Conservation (phyloP, 768 basidiomycete genomes). For the Pleurotus sapidus region DNA sequence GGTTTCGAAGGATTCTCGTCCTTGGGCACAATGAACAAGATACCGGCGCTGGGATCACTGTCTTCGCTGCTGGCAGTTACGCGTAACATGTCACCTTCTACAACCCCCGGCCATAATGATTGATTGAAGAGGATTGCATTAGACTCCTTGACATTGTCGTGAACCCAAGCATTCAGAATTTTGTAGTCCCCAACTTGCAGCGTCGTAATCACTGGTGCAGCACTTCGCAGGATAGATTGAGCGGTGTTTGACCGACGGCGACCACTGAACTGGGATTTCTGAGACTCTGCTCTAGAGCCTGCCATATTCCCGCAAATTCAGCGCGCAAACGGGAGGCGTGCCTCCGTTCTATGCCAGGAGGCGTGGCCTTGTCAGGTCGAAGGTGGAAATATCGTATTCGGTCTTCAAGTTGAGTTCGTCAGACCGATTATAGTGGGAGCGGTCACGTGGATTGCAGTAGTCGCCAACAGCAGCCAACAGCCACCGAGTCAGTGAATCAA, state of each 20-base stretch:
- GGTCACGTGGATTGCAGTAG: too few relatives aligned
- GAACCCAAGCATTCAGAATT: constrained; percentile 70
- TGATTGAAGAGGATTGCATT: constrained; percentile 66
- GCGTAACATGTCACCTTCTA: constrained; percentile 70
- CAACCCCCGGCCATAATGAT: constrained; percentile 73
- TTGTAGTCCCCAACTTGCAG: constrained; percentile 63
- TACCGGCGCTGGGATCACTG: constrained; percentile 29
- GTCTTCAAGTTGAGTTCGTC: too few relatives aligned
- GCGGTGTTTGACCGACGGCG: constrained; percentile 75
- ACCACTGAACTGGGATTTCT: constrained; percentile 43
- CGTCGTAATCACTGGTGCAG: constrained; percentile 30
- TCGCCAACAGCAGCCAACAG: too few relatives aligned
- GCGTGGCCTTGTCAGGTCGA: too few relatives aligned
- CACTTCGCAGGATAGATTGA: constrained; percentile 57
- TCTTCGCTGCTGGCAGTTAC: constrained; percentile 39
- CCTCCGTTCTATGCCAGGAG: too few relatives aligned
- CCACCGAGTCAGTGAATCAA: too few relatives aligned
- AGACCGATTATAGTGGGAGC: too few relatives aligned
- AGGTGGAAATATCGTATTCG: too few relatives aligned
- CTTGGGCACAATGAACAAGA: constrained; percentile 63
- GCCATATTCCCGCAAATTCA: constrained; percentile 30
- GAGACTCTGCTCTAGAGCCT: constrained; percentile 63
- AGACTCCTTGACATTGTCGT: constrained; percentile 57
- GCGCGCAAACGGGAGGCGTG: too few relatives aligned
- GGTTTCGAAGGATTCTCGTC: constrained; percentile 61